These are phyloP conservation scores for Podospora anserina DNA, from an alignment of 495 filamentous ascomycete species.

Conservation along the genomic window DNA sequence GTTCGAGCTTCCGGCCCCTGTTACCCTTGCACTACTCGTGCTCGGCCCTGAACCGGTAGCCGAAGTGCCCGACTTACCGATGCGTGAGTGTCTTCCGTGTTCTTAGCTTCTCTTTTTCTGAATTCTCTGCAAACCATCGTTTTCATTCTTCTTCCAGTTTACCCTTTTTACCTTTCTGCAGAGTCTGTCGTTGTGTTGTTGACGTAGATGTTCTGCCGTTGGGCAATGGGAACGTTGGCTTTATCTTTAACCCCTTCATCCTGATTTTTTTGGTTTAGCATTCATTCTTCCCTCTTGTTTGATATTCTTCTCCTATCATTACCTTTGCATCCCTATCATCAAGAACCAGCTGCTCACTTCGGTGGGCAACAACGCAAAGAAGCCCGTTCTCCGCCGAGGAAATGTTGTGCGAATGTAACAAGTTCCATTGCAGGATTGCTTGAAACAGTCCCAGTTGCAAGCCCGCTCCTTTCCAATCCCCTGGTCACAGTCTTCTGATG, in stretches of 20 bases:
- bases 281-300: no score
- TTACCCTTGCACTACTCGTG: neutral
- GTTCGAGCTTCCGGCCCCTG: neutral
- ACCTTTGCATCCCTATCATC: no score
- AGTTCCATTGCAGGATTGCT: constrained; percentile 89
- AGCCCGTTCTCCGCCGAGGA: constrained; percentile 83
- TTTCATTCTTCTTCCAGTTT: neutral
- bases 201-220: no score
- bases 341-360: no score
- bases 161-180: neutral
- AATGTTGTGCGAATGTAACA: constrained; percentile 97
- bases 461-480: neutral
- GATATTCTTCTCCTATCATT: no score
- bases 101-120: neutral
- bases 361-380: no score
- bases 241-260: no score
- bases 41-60: neutral
- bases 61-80: neutral
- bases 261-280: no score
- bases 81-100: neutral
- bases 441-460: neutral
- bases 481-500: neutral
- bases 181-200: no score
- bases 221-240: no score
- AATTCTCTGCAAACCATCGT: neutral